Evolutionary conservation across 1,284 basidiomycete genomes (phyloP), one percentile per base, ranked within the genome.

Genomic region (Marasmius tenuissimus): DNA sequence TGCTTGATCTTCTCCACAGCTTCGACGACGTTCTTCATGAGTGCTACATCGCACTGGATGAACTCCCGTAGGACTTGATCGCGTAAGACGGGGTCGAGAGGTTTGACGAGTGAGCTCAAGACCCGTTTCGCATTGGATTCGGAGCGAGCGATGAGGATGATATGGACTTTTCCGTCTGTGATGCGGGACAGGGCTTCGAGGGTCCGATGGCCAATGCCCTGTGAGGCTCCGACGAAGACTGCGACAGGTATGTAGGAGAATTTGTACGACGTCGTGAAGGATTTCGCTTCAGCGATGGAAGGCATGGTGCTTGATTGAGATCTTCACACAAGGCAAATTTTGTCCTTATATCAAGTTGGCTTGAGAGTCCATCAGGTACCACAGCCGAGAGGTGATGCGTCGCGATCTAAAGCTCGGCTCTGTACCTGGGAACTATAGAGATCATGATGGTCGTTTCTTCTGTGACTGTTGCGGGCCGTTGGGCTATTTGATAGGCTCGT

Each of bases 21-120:
- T n/a, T 57, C 63, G 33, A 63, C 59, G 37, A 70, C 65, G 50
- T 72, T 69, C 20, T 63, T 66, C 65, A 72, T 70, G 14, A 69
- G 59, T 12, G 65, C 64, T 14, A 65, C 67, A 52, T 74, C 72
- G 64, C 72, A 71, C 54, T 66, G 54, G 33, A 70, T 58, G 40
- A 69, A 73, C 42, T 69, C 67, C 12, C 39, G 61, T 9, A 45
- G 48, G 16, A 58, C 60, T 42, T 55, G 38, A 8, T 45, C 14
- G 27, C 37, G 27, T 27, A 47, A 8, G 10, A 18, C 18, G 14
- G 9, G 1, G 33, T 57, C 55, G n/a, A 35, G 20, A 10, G 59
- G 53, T 14, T 34, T 38, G 7, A 54, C 40, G 16, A 60, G 18
- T 7, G 52, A 55, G 6, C 22, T 27, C 39, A 60, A 47, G 5